phyloP scores from a whole-genome alignment of 352 stramenopile species.

The Globisporangium splendens region DNA sequence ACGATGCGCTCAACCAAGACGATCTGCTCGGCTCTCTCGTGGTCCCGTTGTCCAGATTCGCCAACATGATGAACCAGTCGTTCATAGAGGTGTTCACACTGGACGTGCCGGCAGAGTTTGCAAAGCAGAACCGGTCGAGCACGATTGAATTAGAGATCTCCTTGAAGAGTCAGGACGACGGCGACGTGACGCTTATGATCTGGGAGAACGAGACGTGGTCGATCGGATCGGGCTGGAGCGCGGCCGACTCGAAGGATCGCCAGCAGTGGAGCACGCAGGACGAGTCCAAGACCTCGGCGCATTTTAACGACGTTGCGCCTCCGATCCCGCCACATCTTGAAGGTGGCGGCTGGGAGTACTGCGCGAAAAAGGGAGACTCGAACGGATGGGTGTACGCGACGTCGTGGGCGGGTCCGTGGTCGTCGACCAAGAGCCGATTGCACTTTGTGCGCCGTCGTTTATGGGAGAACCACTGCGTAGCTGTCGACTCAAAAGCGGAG shows the following conservation, averaged over 20 bases:
- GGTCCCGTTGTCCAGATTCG: conserved; percentile 47
- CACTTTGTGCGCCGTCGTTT: conserved; percentile 63
- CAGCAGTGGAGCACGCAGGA: conserved; percentile 57
- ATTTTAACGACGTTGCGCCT: conserved; percentile 44
- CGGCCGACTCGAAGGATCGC: conserved; percentile 39
- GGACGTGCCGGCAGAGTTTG: conserved; percentile 38
- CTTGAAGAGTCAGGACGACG: conserved; percentile 32
- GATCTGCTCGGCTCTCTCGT: conserved; percentile 59
- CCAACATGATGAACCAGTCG: conserved; percentile 32
- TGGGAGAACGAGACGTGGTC: conserved; percentile 73
- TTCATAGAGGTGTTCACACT: conserved; percentile 51
- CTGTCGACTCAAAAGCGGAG: conserved; percentile 8
- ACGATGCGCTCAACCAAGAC: conserved; percentile 60
- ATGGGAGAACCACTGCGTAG: conserved; percentile 66
- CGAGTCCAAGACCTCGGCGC: conserved; percentile 34
- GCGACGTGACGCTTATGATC: conserved; percentile 35
- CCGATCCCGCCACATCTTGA: conserved; percentile 31
- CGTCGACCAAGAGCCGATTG: conserved; percentile 40
- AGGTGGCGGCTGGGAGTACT: conserved; percentile 52
- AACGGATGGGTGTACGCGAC: conserved; percentile 69
- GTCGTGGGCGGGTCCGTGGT: conserved; percentile 57
- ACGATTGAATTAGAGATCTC: conserved; percentile 59
- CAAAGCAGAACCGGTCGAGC: conserved; percentile 36
- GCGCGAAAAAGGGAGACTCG: conserved; percentile 37
- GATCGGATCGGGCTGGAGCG: conserved; percentile 39